Evolutionary conservation across 2,329 filamentous ascomycete species (phyloP).

Genomic region (Stagonosporopsis cucurbitacearum): DNA sequence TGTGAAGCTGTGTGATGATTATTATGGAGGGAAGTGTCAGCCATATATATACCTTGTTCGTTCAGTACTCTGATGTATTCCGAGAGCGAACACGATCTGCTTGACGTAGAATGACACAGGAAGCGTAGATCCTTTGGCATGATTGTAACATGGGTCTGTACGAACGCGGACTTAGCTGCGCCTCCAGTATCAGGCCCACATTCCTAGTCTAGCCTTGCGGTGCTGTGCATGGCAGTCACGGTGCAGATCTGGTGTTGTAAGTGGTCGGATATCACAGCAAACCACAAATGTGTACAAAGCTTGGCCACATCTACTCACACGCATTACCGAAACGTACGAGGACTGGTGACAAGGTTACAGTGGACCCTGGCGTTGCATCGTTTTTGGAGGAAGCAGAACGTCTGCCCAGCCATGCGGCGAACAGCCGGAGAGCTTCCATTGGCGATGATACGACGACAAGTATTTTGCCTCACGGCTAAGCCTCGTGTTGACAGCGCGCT

Average conservation of each 20-base stretch:
- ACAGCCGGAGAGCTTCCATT: not conserved
- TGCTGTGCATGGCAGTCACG: not conserved
- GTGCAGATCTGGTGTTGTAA: slow-evolving; percentile 7
- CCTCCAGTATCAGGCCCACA: slow-evolving; percentile 1
- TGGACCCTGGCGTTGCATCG: slow-evolving; percentile 3
- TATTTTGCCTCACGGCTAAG: slow-evolving; percentile 2
- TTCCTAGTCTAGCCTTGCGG: not conserved
- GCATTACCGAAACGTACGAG: not conserved
- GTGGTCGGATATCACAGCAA: not conserved
- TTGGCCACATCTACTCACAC: not conserved
- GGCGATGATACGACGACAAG: not conserved
- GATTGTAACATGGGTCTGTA: not conserved
- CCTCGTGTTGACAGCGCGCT: slow-evolving; percentile 12
- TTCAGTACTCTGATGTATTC: not conserved
- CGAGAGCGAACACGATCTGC: slow-evolving; percentile 7
- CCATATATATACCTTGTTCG: slow-evolving; percentile 4
- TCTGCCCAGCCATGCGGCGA: not conserved
- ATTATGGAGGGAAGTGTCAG: not conserved
- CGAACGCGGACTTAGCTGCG: not conserved
- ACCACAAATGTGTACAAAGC: not conserved
- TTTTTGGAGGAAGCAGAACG: not conserved
- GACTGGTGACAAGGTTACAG: not conserved
- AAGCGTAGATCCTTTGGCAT: not conserved
- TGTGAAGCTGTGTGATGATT: slow-evolving; percentile 13
- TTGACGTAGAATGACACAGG: slow-evolving; percentile 11